Evolutionary conservation across 2,329 filamentous ascomycete species (phyloP).

Genomic region (Fusarium newnesense): DNA sequence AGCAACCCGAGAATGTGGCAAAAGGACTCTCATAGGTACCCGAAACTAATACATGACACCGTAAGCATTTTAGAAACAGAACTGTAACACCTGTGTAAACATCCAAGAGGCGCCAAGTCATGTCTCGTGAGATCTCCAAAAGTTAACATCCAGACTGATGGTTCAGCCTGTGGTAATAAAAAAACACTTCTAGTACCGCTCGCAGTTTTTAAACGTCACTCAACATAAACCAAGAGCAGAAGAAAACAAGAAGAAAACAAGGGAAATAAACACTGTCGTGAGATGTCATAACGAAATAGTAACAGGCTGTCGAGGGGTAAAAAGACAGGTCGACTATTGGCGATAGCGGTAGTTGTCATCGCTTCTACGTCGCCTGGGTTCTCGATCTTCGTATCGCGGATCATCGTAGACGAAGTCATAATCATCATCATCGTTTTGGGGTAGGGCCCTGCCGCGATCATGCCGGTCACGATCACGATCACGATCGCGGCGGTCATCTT

Average conservation of each 20-base stretch:
- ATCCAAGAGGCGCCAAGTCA: conserved; percentile 15
- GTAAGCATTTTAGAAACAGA: background rate
- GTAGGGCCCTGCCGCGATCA: conserved; percentile 34
- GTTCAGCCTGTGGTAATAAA: background rate
- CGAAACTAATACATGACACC: background rate
- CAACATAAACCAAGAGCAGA: background rate
- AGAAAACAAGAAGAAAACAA: background rate
- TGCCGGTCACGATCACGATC: conserved; percentile 28
- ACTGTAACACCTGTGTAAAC: background rate
- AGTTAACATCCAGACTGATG: background rate
- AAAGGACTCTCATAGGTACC: background rate
- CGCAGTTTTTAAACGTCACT: background rate
- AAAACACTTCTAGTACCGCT: conserved; percentile 1
- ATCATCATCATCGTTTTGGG: conserved; percentile 39
- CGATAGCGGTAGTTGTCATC: conserved; percentile 41
- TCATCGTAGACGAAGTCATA: conserved; percentile 47
- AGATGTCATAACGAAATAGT: conserved; percentile 11
- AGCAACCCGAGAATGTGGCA: background rate
- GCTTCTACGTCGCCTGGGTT: conserved; percentile 38
- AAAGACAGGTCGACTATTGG: conserved; percentile 17
- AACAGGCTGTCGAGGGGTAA: background rate
- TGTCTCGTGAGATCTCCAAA: conserved; percentile 27
- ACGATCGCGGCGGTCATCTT: conserved; percentile 14
- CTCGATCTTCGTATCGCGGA: conserved; percentile 43
- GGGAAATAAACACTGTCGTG: conserved; percentile 15